Base-by-base conservation (phyloP, 108 stramenopile genomes). In the Mayamaea pseudoterrestris region DNA sequence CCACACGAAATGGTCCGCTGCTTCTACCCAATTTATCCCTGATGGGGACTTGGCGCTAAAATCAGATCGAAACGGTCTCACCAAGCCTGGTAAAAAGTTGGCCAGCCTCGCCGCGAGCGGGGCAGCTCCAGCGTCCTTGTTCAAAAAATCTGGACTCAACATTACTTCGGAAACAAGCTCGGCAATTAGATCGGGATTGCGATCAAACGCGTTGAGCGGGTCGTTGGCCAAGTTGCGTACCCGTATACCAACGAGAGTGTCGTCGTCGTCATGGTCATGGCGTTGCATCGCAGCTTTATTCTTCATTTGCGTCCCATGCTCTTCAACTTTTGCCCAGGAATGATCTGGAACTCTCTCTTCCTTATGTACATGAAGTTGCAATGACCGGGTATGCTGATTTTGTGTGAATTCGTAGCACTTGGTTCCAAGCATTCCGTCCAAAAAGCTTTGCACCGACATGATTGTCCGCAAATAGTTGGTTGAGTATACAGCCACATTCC, bases 1-100 rank as follows among this genome's bases (percentile, higher is more conserved):
- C n/a, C 84, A 86, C 1, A 86, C 73, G 51, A 86, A 86, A 54
- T 86, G 77, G 60, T 86, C 84, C 8, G 75, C 69, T 28, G 74
- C 75, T 52, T 80, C 73, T 9, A 83, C 63, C 80, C 80, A 83
- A 63, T 83, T 83, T 8, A 83, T 69, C 2, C 58, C 64, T 0
- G 52, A 51, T 7, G 76, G 73, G 0, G 71, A 63, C 27, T 18
- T 1, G 6, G 67, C 66, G 9, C 71, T 68, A 53, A 73, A 73
- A 4, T 64, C 55, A 30, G 57, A 50, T 0, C 58, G 58, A 6
- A 35, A 29, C 2, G 47, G 55, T 30, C 68, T 52, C 20, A 45
- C 40, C 5, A 86, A 56, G 8, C 84, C 84, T 0, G 79, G 84
- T 13, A 86, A 34, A 46, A 55, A 63, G 8, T 71, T 62, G 35